Evolutionary conservation across 2,329 filamentous ascomycete genomes (phyloP).

Genomic region (Hymenoscyphus infarciens): DNA sequence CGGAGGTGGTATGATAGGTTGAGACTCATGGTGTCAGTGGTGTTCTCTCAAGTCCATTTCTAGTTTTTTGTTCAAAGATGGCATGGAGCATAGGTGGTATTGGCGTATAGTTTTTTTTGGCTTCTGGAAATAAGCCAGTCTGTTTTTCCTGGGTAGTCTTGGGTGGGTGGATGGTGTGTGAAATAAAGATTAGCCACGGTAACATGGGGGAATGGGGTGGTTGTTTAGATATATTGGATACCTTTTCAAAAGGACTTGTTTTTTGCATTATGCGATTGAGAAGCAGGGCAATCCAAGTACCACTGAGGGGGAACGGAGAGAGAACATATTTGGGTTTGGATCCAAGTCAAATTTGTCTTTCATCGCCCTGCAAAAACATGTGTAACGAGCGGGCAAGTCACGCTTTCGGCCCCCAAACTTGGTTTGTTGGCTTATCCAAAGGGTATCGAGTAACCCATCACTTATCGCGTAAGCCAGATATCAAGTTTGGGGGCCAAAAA

Average conservation of each 20-base stretch:
- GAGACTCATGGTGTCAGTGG: background rate
- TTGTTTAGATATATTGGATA: conserved; percentile 4
- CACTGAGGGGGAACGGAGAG: too few relatives aligned
- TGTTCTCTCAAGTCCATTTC: background rate
- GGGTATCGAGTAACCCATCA: too few relatives aligned
- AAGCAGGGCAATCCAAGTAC: too few relatives aligned
- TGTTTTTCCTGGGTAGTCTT: background rate
- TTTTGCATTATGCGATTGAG: background rate
- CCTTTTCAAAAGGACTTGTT: background rate
- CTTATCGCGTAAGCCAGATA: too few relatives aligned
- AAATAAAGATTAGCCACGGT: background rate
- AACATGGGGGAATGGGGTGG: background rate
- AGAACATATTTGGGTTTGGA: too few relatives aligned
- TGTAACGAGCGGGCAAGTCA: too few relatives aligned
- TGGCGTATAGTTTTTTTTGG: background rate
- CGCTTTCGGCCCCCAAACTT: too few relatives aligned
- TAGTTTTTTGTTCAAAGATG: conserved; percentile 3
- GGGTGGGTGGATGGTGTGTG: background rate
- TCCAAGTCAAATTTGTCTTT: too few relatives aligned
- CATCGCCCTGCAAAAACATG: too few relatives aligned
- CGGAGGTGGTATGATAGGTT: background rate
- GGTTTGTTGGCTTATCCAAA: too few relatives aligned
- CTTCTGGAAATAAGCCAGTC: background rate
- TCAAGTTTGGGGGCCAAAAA: too few relatives aligned
- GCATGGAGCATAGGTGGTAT: conserved; percentile 4